These are phyloP conservation scores for Jaapia argillacea DNA, from an alignment of 768 basidiomycete genomes.

Conservation along the genomic window DNA sequence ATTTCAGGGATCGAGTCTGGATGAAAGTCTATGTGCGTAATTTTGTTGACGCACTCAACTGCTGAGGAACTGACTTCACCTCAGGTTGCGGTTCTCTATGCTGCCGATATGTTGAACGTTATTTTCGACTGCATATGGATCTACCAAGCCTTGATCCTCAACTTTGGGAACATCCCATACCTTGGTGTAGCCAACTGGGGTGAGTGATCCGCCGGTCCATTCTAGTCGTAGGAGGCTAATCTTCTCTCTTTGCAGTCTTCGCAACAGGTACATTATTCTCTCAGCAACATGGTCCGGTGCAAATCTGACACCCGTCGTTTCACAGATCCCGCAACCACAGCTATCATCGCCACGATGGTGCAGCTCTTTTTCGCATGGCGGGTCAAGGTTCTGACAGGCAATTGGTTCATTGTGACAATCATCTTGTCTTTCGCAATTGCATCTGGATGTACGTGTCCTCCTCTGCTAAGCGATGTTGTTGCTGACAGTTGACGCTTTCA, in stretches of 20 bases:
- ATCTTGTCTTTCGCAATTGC: conserved; percentile 8
- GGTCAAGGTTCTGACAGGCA: conserved; percentile 11
- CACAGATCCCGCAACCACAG: conserved; percentile 11
- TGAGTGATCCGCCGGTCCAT: conserved; percentile 3
- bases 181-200: conserved; percentile 4
- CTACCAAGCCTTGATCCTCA: conserved; percentile 9
- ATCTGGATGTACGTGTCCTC: too few relatives aligned
- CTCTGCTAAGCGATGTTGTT: too few relatives aligned
- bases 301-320: too few relatives aligned
- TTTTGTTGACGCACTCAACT: background rate
- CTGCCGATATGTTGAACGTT: conserved; percentile 13
- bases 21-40: conserved; percentile 13
- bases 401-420: conserved; percentile 6
- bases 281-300: too few relatives aligned
- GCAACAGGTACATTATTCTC: conserved; percentile 3
- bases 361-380: conserved; percentile 18
- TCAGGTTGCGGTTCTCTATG: conserved; percentile 11
- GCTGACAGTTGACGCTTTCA: too few relatives aligned
- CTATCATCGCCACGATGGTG: conserved; percentile 11
- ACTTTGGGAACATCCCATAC: conserved; percentile 10
- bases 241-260: conserved; percentile 1
- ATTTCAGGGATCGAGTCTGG: conserved; percentile 11
- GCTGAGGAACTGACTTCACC: background rate
- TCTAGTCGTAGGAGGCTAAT: too few relatives aligned
- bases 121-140: conserved; percentile 13